A percentile compares a stretch with the other conserved stretches of the same genome.
Evolutionary conservation across 441 rosid species (phyloP).

Genomic region (Erysimum cheiri): DNA sequence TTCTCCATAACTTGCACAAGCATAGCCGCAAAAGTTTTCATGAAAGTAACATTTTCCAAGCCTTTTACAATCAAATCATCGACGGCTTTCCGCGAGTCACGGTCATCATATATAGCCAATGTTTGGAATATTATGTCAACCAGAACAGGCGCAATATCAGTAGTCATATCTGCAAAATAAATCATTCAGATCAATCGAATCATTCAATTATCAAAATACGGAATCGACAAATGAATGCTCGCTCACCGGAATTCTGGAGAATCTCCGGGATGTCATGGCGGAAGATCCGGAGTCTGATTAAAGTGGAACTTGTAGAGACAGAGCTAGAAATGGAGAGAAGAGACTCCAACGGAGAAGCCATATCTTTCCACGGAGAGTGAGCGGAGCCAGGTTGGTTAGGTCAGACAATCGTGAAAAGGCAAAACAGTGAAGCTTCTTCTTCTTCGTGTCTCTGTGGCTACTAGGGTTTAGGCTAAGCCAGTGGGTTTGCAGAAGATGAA

Average conservation of each 20-base stretch:
- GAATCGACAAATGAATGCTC: conserved; percentile 4
- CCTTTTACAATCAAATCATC: conserved; percentile 72
- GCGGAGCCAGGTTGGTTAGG: conserved; percentile 29
- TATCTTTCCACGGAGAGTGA: conserved; percentile 33
- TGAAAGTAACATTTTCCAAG: conserved; percentile 65
- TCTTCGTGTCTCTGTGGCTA: conserved; percentile 24
- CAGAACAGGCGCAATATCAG: conserved; percentile 61
- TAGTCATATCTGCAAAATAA: conserved; percentile 67
- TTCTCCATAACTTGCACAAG: conserved; percentile 94
- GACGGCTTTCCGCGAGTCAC: conserved; percentile 78
- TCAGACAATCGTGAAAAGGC: conserved; percentile 17
- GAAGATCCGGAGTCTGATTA: conserved; percentile 69
- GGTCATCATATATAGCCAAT: conserved; percentile 73
- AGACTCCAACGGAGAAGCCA: conserved; percentile 61
- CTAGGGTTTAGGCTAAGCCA: conserved; percentile 43
- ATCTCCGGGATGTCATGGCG: conserved; percentile 67
- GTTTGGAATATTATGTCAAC: conserved; percentile 83
- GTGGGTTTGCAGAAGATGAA: conserved; percentile 30
- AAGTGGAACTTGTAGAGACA: conserved; percentile 72
- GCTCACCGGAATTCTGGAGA: conserved; percentile 55
- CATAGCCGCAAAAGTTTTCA: conserved; percentile 83
- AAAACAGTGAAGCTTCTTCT: conserved; percentile 13
- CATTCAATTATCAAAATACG: neutral
- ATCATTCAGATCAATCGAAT: conserved; percentile 11
- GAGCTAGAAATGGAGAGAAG: conserved; percentile 61